Conservation (phyloP, 257 asterid genomes). For the Nicotiana knightiana region DNA sequence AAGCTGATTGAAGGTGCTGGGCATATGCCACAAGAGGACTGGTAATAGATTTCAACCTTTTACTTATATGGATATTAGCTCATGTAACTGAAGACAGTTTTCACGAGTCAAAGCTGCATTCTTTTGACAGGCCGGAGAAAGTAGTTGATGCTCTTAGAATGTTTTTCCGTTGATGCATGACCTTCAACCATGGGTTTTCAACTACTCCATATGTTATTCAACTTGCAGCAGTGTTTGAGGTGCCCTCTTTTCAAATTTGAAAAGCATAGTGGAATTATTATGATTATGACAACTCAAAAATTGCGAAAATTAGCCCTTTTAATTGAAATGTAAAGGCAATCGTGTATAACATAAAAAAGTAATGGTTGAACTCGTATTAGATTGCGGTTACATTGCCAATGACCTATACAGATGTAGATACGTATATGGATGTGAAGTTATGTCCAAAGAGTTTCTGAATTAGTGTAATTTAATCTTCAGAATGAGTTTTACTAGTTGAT, state of each 20-base stretch:
- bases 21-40: constrained; percentile 98
- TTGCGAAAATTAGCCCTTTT: no score
- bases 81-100: background rate
- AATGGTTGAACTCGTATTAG: background rate
- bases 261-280: background rate
- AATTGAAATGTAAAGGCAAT: background rate
- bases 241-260: background rate
- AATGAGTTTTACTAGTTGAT: background rate
- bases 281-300: background rate
- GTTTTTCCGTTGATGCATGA: constrained; percentile 29
- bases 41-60: constrained; percentile 38
- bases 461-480: background rate
- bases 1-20: constrained; percentile 96
- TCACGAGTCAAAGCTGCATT: background rate
- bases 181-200: background rate
- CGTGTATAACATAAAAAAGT: background rate
- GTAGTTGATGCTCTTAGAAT: constrained; percentile 59
- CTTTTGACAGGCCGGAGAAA: constrained; percentile 78
- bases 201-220: background rate
- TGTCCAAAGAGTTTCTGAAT: background rate
- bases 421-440: background rate
- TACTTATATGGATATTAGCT: constrained; percentile 1
- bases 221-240: background rate
- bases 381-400: no score
- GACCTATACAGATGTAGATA: no score